Evolutionary conservation across 106 monocot genomes (phyloP).

Genomic region (Dendrobium nobile): DNA sequence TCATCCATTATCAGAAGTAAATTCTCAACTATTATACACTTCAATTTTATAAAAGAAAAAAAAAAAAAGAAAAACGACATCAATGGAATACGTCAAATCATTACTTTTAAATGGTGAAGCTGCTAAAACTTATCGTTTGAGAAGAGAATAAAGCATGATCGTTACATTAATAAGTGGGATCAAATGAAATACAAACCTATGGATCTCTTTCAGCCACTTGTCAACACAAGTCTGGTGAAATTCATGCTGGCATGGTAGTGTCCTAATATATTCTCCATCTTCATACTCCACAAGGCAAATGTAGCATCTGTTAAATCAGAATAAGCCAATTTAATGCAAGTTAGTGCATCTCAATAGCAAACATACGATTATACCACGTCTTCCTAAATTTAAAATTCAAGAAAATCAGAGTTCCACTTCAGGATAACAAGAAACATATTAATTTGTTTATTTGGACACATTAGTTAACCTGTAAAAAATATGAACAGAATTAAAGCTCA

Average conservation of each 20-base stretch:
- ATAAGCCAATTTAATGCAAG: neutral
- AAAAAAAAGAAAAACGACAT: neutral
- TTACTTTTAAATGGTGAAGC: neutral
- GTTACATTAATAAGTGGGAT: neutral
- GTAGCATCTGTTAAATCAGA: conserved; percentile 45
- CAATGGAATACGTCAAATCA: neutral
- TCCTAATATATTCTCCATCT: conserved; percentile 67
- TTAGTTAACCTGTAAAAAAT: neutral
- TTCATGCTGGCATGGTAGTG: conserved; percentile 82
- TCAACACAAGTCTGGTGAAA: conserved; percentile 84
- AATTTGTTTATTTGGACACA: too few species aligned
- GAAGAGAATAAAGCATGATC: neutral
- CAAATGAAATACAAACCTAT: conserved; percentile 45
- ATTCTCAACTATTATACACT: neutral
- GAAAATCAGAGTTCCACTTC: neutral
- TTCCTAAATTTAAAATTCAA: neutral
- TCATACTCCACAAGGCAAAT: conserved; percentile 94
- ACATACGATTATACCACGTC: neutral
- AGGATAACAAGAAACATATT: neutral
- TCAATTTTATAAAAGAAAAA: neutral
- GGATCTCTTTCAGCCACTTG: conserved; percentile 98
- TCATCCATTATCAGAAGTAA: too few species aligned
- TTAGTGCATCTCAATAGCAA: neutral
- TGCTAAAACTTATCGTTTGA: neutral
- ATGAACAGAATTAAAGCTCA: neutral